Evolutionary conservation across 768 basidiomycete genomes (phyloP), one percentile per base, ranked within the genome.

Genomic region (Tricholoma sp.): DNA sequence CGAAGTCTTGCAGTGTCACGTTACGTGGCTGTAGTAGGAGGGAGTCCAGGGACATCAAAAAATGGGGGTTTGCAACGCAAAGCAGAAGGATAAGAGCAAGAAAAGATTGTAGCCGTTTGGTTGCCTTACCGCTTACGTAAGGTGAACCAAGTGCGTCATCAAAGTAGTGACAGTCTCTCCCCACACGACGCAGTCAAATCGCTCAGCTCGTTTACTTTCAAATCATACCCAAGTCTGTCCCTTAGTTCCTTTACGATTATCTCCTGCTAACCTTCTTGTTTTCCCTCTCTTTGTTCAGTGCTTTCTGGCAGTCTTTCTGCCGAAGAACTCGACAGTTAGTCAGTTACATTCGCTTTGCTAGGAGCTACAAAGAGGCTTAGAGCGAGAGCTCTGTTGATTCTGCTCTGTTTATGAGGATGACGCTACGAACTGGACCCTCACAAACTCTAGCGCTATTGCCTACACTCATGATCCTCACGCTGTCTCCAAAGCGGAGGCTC

Each of bases 371-470:
- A 24, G 42, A 18, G 42, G 42, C 42, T 24, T 9, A 44, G 18
- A 4, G 34, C 11, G n/a, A n/a, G n/a, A n/a, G n/a, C n/a, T n/a
- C n/a, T n/a, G n/a, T n/a, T n/a, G 10, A 10, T n/a, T n/a, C n/a
- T n/a, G n/a, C 44, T 45, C 44, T 45, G 20, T 12, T 45, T 18
- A 42, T 18, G 41, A 42, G 41, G 24, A 28, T 4, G 11, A 45
- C 24, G 24, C 1, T 45, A 12, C 11, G 3, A 11, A 8, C 34
- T 12, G 10, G 34, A 45, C 24, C 41, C 10, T 11, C 2, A 45
- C 44, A 20, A 7, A 3, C 44, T 45, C 61, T 41, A 61, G 34
- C 54, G 37, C 64, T 60, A 56, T 53, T 57, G 61, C 34, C 34
- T 36, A 36, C 34, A 6, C 34, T 36, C 34, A 36, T 36, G 34